Evolutionary conservation across 1,284 basidiomycete genomes (phyloP).

Genomic region (Moniliophthora roreri): DNA sequence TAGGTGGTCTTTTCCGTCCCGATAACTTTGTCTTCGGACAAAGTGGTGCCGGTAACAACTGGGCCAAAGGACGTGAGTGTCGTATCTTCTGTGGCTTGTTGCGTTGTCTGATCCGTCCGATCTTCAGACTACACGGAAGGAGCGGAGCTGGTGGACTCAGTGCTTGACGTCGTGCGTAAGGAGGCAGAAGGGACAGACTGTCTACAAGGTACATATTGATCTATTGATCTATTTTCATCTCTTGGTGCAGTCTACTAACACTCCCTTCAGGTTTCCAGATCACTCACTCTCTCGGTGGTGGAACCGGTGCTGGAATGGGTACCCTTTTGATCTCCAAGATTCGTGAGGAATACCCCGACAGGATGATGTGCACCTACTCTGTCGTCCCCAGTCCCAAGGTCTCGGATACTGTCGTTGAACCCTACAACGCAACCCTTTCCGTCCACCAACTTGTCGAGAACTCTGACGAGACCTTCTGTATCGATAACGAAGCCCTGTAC

Average conservation of each 20-base stretch:
- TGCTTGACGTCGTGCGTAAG: slow-evolving; percentile 87
- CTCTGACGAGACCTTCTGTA: slow-evolving; percentile 94
- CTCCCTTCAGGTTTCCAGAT: slow-evolving; percentile 82
- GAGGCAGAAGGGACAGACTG: slow-evolving; percentile 92
- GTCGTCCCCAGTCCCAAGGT: slow-evolving; percentile 96
- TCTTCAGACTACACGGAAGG: slow-evolving; percentile 86
- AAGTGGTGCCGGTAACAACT: slow-evolving; percentile 95
- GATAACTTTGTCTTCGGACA: slow-evolving; percentile 94
- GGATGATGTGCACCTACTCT: slow-evolving; percentile 98
- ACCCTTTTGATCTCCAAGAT: slow-evolving; percentile 90
- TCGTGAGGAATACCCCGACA: slow-evolving; percentile 91
- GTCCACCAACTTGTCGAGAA: slow-evolving; percentile 96
- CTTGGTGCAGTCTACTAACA: slow-evolving; percentile 13
- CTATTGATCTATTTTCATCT: too few relatives aligned
- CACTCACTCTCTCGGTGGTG: slow-evolving; percentile 95
- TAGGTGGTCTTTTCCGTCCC: slow-evolving; percentile 88
- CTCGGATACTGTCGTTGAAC: slow-evolving; percentile 97
- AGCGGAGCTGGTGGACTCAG: slow-evolving; percentile 93
- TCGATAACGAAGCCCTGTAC: slow-evolving; percentile 98
- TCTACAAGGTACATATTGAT: slow-evolving; percentile 69
- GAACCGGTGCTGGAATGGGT: slow-evolving; percentile 94
- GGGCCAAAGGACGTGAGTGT: slow-evolving; percentile 88
- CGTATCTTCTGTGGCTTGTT: slow-evolving; percentile 7
- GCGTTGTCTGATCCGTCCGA: slow-evolving; percentile 15
- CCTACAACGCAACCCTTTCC: slow-evolving; percentile 94